A percentile compares a stretch with the other conserved stretches of the same genome.
These are phyloP conservation scores for Domatiomyces catenatus DNA, from an alignment of 2,329 filamentous ascomycete genomes.

Conservation along the genomic window DNA sequence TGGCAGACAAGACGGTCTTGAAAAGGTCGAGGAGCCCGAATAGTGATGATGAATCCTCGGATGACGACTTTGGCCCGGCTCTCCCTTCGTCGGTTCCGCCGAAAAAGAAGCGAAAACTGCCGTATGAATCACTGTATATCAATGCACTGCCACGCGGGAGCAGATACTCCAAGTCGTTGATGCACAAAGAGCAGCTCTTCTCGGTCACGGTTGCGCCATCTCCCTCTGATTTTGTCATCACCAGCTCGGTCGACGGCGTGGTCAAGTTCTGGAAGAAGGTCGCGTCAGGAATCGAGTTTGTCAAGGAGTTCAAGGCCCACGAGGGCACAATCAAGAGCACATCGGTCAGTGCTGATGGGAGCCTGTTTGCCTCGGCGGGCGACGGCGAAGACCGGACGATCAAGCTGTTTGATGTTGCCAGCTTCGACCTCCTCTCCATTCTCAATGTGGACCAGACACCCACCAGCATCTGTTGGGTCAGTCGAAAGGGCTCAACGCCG, in stretches of 20 bases:
- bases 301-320: conserved; percentile 94
- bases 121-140: conserved; percentile 89
- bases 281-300: conserved; percentile 80
- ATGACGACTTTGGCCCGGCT: conserved; percentile 83
- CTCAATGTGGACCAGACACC: conserved; percentile 61
- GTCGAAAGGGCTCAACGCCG: conserved; percentile 74
- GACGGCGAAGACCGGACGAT: conserved; percentile 30
- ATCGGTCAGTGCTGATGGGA: conserved; percentile 73
- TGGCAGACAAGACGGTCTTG: conserved; percentile 7
- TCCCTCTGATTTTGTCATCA: conserved; percentile 86
- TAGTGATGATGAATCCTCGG: conserved; percentile 43
- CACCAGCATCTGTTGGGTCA: conserved; percentile 79
- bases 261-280: conserved; percentile 99
- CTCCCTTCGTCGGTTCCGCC: conserved; percentile 63
- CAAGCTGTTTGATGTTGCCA: conserved; percentile 52
- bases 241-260: conserved; percentile 81
- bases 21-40: conserved; percentile 8
- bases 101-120: conserved; percentile 85
- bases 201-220: conserved; percentile 72
- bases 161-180: conserved; percentile 87
- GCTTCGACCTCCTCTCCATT: conserved; percentile 73
- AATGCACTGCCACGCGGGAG: conserved; percentile 67
- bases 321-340: conserved; percentile 68
- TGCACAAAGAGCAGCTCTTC: conserved; percentile 91
- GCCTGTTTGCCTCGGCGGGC: conserved; percentile 84